Base-by-base conservation (phyloP, 139 green algal genomes). In the Chlamydomonas schloesseri region DNA sequence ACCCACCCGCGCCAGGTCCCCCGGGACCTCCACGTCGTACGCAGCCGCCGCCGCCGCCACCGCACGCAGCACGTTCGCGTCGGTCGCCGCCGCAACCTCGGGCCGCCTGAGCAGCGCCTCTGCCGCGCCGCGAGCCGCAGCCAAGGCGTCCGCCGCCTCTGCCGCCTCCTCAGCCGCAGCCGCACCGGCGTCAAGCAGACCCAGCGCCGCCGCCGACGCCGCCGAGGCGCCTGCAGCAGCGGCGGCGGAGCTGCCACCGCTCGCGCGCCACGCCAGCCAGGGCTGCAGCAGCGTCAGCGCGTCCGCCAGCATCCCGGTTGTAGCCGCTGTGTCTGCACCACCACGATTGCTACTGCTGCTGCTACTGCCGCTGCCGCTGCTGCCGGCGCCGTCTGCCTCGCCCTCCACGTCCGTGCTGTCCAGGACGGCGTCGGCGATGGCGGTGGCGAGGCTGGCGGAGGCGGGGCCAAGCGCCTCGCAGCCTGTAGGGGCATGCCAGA, bases 21-120 rank as follows among this genome's bases (percentile, higher is more conserved):
- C 1, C 0, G 78, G 64, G 21, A 84, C 62, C n/a, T 65, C 42
- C 46, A 84, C 42, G n/a, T n/a, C 78, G 47, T 75, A 84, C 28
- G 53, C 57, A n/a, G 68, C 64, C 21, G 78, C 78, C 37, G 78
- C 78, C 37, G 28, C 8, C n/a, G 74, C 34, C 6, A 84, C 46
- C 3, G 28, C 64, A 14, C 34, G 53, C 46, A 75, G 15, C 42
- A 31, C 37, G 6, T 4, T 23, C 57, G 75, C 20, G 18, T 71
- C 57, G 18, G 28, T 14, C 18, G 2, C 10, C 37, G 26, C 73
- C 9, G 53, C 53, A 53, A 33, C 73, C 50, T 21, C 71, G 24
- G 42, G 23, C 36, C 71, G 36, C 26, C 34, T 37, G 0, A 57
- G 37, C 37, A 76, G 69, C 34, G 33, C 69, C 42, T 50, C 42